Base-by-base conservation (phyloP, 2,329 filamentous ascomycete species). In the Calonectria naviculata region DNA sequence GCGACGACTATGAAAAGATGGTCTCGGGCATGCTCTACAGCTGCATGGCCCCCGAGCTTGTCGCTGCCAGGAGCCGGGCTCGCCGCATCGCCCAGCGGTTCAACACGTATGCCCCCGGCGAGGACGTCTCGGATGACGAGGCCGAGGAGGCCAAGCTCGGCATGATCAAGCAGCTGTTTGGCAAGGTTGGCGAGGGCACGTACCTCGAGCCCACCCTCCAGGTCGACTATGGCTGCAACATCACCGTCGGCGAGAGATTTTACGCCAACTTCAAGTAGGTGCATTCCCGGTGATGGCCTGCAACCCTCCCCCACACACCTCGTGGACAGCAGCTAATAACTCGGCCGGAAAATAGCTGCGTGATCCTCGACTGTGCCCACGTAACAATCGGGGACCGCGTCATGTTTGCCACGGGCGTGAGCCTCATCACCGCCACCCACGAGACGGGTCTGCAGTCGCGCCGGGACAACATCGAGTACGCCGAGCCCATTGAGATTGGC, bases 291-390 rank as follows among this genome's bases (percentile, higher is more conserved):
- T 34, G 24, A 5, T 19, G 1, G 9, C 6, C 8, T 13, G 34
- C 10, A 9, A 12, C 34, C 10, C 34, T 12, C 4, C 34, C 10
- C 34, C 34, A n/a, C n/a, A n/a, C 15, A 29, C n/a, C 19, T 13
- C 34, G 38, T 8, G 15, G 9, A 28, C 13, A 21, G 8, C 26
- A n/a, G 19, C 47, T 52, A 52, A 52, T n/a, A 17, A 5, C 44
- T 17, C 21, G 5, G 26, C 3, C 10, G 5, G 10, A 7, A 1
- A 41, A 46, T 28, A 86, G 85, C 73, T 80, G 87, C 67, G 89
- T 90, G 4, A 92, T 95, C 73, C 84, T 95, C n/a, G 93, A 95
- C 80, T 94, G 91, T 38, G 92, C 89, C 75, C 83, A 90, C 6
- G 91, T 95, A 52, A 84, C 79, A 5, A 92, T 95, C 58, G 93